Percentiles rank a stretch among this genome's conserved stretches.
Conservation (phyloP, 495 filamentous ascomycete species). For the Durotheca rogersii region DNA sequence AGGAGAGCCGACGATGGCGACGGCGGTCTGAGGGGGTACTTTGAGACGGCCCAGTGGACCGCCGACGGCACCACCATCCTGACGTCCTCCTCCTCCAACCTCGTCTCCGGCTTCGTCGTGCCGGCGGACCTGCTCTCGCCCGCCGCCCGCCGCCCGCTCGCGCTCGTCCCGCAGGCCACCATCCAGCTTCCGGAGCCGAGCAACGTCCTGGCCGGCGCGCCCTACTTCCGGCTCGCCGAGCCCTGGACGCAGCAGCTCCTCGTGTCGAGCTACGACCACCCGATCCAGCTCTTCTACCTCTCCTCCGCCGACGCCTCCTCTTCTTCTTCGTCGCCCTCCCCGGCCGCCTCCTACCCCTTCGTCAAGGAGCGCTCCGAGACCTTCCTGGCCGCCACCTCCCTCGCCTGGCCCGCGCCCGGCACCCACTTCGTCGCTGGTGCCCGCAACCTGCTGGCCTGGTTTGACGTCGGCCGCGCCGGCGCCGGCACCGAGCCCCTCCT, state of each 20-base stretch:
- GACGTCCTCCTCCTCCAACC: conserved; percentile 69
- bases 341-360: conserved; percentile 65
- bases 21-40: conserved; percentile 44
- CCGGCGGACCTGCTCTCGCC: conserved; percentile 69
- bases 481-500: conserved; percentile 58
- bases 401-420: conserved; percentile 65
- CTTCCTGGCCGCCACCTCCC: conserved; percentile 72
- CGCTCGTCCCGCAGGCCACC: conserved; percentile 61
- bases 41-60: conserved; percentile 60
- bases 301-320: conserved; percentile 22
- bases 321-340: conserved; percentile 42
- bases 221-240: conserved; percentile 66
- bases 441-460: conserved; percentile 70
- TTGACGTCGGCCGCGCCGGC: conserved; percentile 71
- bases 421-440: conserved; percentile 70
- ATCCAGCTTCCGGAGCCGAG: conserved; percentile 66
- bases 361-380: conserved; percentile 74
- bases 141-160: conserved; percentile 38
- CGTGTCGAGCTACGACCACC: conserved; percentile 65
- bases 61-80: conserved; percentile 82
- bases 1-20: conserved; percentile 8
- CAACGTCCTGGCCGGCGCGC: conserved; percentile 69
- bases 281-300: conserved; percentile 65
- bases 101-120: conserved; percentile 69
- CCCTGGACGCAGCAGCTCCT: conserved; percentile 68